Evolutionary conservation across 1,284 basidiomycete species (phyloP).

Genomic region (Cystobasidium slooffiae): DNA sequence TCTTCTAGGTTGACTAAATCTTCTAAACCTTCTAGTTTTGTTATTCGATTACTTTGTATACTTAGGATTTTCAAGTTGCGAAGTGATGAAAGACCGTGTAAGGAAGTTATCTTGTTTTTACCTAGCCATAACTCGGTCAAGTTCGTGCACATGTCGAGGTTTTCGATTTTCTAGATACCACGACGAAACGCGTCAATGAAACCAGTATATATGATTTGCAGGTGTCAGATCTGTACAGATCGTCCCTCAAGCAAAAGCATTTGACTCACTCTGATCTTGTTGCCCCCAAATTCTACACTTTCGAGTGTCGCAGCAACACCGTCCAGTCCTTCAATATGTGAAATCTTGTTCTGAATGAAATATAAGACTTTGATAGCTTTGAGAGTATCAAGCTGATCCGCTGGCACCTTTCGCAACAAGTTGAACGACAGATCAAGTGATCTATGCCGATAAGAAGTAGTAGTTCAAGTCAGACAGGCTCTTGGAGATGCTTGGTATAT

Average conservation of each 20-base stretch:
- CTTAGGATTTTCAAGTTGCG: constrained; percentile 77
- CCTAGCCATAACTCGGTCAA: constrained; percentile 94
- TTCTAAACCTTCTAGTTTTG: constrained; percentile 52
- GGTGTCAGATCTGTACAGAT: too few species aligned
- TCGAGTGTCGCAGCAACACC: constrained; percentile 67
- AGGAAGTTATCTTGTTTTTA: constrained; percentile 89
- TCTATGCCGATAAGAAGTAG: constrained; percentile 59
- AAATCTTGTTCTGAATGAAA: constrained; percentile 96
- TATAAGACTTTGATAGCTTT: constrained; percentile 63
- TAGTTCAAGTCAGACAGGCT: too few species aligned
- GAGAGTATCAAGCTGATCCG: constrained; percentile 22
- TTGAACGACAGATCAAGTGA: constrained; percentile 94
- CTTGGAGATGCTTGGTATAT: background rate
- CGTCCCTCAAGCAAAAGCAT: background rate
- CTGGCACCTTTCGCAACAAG: constrained; percentile 63
- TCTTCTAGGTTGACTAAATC: constrained; percentile 70
- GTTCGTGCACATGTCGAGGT: constrained; percentile 61
- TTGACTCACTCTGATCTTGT: constrained; percentile 74
- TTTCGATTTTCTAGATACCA: constrained; percentile 74
- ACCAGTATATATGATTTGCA: background rate
- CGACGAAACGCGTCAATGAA: background rate
- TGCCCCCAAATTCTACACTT: constrained; percentile 91
- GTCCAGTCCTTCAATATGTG: constrained; percentile 70
- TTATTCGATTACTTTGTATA: constrained; percentile 53
- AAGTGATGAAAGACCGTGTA: constrained; percentile 77